Conservation (phyloP, 345 rosid species). For the Salix brachista region DNA sequence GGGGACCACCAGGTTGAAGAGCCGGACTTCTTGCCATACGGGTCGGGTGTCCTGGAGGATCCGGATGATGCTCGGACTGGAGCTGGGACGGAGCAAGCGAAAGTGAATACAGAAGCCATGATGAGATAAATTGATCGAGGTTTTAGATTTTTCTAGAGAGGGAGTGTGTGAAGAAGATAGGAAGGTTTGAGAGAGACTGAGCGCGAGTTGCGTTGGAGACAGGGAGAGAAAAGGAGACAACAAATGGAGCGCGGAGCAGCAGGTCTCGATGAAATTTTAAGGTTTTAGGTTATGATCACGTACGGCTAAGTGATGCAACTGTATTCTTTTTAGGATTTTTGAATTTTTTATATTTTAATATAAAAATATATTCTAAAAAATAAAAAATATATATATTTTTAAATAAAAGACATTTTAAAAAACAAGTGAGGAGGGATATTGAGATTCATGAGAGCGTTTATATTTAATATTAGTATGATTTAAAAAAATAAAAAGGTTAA, state of each 20-base stretch:
- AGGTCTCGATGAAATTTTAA: background rate
- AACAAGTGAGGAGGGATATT: background rate
- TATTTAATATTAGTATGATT: too few species aligned
- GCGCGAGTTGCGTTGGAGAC: background rate
- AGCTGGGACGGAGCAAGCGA: conserved; percentile 31
- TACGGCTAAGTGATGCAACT: background rate
- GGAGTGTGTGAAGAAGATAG: background rate
- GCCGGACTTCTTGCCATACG: conserved; percentile 14
- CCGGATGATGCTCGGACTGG: conserved; percentile 40
- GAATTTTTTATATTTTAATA: too few species aligned
- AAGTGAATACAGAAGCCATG: conserved; percentile 48
- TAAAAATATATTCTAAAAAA: too few species aligned
- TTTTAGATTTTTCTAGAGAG: background rate
- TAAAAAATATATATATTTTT: background rate
- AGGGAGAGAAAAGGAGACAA: background rate
- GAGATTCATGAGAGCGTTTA: background rate
- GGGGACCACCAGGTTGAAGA: conserved; percentile 60
- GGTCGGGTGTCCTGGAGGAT: conserved; percentile 24
- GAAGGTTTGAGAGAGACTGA: background rate
- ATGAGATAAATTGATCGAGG: background rate
- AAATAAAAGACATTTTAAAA: too few species aligned
- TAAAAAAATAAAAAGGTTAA: too few species aligned
- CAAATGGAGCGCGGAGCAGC: background rate
- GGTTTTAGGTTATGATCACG: background rate
- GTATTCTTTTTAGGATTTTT: too few species aligned